Base-by-base conservation (phyloP, 768 basidiomycete genomes). In the Cystofilobasidium macerans region DNA sequence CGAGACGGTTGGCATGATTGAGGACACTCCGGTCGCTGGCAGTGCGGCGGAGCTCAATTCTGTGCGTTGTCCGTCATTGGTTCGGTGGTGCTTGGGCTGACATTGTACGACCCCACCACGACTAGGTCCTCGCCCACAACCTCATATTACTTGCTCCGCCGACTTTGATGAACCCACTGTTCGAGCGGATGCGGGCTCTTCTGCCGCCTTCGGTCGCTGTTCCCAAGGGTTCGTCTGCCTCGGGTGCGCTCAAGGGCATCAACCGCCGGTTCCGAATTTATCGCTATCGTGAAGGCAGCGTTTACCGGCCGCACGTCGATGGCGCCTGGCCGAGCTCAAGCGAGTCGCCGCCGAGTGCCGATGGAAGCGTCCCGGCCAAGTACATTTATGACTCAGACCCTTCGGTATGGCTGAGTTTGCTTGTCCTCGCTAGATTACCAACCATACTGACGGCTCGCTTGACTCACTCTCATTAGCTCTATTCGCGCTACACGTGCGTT, bases 21-120 rank as follows among this genome's bases (percentile, higher is more conserved):
- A 78, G 38, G 82, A 83, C 69, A 79, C 82, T 69, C 81, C 82
- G 0, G 75, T 79, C 1, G 78, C 76, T 4, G 81, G 81, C 11
- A 79, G 78, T 1, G 81, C 81, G 0, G 71, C 76, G 7, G 77
- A 79, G 62, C 76, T 81, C 54, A 75, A 78, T 3, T 80, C 79
- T 22, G 79, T 81, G 6, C 64, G 72, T 72, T n/a, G n/a, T n/a
- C n/a, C n/a, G n/a, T n/a, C n/a, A n/a, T n/a, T n/a, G n/a, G n/a
- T n/a, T n/a, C n/a, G n/a, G n/a, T n/a, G n/a, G n/a, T n/a, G n/a
- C n/a, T n/a, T n/a, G n/a, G n/a, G n/a, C n/a, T n/a, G n/a, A n/a
- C n/a, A n/a, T n/a, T n/a, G n/a, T n/a, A n/a, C n/a, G n/a, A 40
- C 14, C 32, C 8, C 3, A 33, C 26, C 32, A 11, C 22, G 8